These are phyloP conservation scores for Dothiorella sarmentorum DNA, from an alignment of 2,329 filamentous ascomycete genomes.

Conservation along the genomic window DNA sequence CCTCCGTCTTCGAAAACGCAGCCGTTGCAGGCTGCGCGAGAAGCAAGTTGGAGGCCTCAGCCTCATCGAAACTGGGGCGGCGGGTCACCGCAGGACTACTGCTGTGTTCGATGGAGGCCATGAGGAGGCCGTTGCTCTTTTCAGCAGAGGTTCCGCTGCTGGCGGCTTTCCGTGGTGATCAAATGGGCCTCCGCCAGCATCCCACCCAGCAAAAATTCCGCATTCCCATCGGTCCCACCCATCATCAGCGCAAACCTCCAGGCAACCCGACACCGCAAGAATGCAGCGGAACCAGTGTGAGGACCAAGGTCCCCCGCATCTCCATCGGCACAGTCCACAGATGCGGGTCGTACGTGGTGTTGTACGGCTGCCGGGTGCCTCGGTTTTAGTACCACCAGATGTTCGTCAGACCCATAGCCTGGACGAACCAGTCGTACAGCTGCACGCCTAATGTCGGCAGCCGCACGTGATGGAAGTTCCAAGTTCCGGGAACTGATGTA, in stretches of 20 bases:
- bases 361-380: neutral
- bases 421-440: neutral
- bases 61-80: too few relatives aligned
- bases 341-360: slow-evolving; percentile 27
- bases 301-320: slow-evolving; percentile 44
- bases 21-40: too few relatives aligned
- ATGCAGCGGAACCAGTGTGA: slow-evolving; percentile 42
- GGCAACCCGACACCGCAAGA: neutral
- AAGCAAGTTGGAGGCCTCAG: too few relatives aligned
- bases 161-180: too few relatives aligned
- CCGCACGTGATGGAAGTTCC: neutral
- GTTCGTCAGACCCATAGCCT: neutral
- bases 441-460: neutral
- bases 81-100: too few relatives aligned
- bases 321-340: slow-evolving; percentile 47
- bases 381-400: neutral
- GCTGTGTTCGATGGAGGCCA: too few relatives aligned
- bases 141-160: too few relatives aligned
- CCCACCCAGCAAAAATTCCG: neutral
- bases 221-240: neutral
- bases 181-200: too few relatives aligned
- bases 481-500: neutral
- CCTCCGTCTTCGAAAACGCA: too few relatives aligned
- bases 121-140: too few relatives aligned
- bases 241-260: neutral